Evolutionary conservation across 2,329 filamentous ascomycete species (phyloP).

Genomic region (Geosmithia flava): DNA sequence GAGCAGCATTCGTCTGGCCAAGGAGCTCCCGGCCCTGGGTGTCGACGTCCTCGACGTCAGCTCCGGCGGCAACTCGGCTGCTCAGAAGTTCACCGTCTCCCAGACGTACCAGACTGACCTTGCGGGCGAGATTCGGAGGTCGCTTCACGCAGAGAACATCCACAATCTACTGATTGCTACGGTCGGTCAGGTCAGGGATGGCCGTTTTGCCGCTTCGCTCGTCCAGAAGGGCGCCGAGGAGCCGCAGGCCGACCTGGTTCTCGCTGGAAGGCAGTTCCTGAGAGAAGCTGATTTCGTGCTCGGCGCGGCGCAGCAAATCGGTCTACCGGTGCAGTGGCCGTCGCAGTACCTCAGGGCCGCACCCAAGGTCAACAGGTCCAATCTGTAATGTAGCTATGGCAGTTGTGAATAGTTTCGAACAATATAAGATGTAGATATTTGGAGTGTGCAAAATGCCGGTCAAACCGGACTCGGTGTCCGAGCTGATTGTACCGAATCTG

Average conservation of each 20-base stretch:
- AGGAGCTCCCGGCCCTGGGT: conserved; percentile 55
- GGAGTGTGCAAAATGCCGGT: too few species aligned
- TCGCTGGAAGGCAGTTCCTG: conserved; percentile 66
- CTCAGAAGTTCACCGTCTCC: conserved; percentile 46
- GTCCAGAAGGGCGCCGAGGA: conserved; percentile 32
- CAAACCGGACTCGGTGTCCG: too few species aligned
- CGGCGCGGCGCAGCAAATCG: conserved; percentile 58
- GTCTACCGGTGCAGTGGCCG: conserved; percentile 58
- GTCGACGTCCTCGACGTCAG: conserved; percentile 79
- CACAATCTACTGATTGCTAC: conserved; percentile 50
- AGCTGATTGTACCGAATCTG: not conserved
- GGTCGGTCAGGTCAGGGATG: conserved; percentile 63
- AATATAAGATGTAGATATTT: too few species aligned
- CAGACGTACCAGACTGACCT: conserved; percentile 66
- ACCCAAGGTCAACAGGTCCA: conserved; percentile 7
- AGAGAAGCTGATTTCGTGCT: conserved; percentile 72
- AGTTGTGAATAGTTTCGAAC: too few species aligned
- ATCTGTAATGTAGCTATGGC: too few species aligned
- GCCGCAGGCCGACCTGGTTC: conserved; percentile 53
- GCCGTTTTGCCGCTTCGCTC: conserved; percentile 49
- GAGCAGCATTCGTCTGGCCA: conserved; percentile 28
- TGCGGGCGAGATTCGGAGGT: conserved; percentile 58
- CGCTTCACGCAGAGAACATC: conserved; percentile 34
- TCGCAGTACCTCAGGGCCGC: conserved; percentile 44
- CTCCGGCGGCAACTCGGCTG: conserved; percentile 56